Conservation (phyloP, 768 basidiomycete genomes). For the Tricholoma terreum region DNA sequence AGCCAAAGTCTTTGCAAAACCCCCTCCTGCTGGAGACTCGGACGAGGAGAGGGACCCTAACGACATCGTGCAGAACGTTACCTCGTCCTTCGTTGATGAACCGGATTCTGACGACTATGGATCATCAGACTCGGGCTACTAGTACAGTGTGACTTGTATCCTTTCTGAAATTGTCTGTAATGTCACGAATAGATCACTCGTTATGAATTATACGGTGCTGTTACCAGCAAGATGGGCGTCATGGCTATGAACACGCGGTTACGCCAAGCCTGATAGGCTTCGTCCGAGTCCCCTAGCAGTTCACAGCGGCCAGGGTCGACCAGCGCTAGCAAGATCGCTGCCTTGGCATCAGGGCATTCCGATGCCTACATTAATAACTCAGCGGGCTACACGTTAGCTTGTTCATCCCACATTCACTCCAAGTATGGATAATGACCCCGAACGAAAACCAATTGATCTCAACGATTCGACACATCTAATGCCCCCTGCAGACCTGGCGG, state of each 20-base stretch:
- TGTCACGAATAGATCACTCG: too few species aligned
- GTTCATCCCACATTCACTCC: too few species aligned
- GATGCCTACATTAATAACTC: too few species aligned
- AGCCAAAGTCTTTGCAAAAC: neutral
- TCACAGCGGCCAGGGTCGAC: too few species aligned
- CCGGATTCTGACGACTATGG: slow-evolving; percentile 21
- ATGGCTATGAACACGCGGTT: too few species aligned
- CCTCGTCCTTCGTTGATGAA: slow-evolving; percentile 8
- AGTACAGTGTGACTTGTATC: neutral
- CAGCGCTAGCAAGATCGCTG: too few species aligned
- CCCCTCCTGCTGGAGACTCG: slow-evolving; percentile 14
- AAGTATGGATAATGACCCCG: neutral
- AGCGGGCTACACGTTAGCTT: too few species aligned
- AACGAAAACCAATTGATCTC: neutral
- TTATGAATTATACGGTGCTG: too few species aligned
- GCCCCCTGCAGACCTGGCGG: neutral
- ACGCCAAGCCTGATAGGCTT: too few species aligned
- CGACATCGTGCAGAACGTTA: slow-evolving; percentile 12
- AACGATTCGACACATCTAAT: slow-evolving; percentile 3
- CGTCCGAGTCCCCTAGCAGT: too few species aligned
- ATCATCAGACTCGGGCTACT: slow-evolving; percentile 13
- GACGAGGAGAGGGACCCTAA: slow-evolving; percentile 35
- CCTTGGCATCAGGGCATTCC: too few species aligned
- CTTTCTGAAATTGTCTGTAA: neutral
- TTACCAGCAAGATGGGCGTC: too few species aligned